Percentiles rank a stretch among this genome's conserved stretches.
These are phyloP conservation scores for Pezicula neosporulosa DNA, from an alignment of 2,329 filamentous ascomycete species.

Conservation along the genomic window DNA sequence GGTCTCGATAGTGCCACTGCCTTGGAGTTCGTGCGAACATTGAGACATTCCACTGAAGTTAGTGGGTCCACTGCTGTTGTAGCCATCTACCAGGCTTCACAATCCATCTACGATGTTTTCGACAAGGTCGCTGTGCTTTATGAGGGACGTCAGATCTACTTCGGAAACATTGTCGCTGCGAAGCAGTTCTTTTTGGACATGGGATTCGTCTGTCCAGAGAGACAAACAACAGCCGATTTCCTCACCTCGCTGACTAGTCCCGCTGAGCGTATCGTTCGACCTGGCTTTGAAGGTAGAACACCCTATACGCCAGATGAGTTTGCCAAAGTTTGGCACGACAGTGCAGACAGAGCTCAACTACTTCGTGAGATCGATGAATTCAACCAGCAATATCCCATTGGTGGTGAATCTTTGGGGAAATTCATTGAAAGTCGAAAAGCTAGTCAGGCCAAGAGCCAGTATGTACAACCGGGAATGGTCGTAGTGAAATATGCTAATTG, in stretches of 20 bases:
- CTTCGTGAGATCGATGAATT: slow-evolving; percentile 49
- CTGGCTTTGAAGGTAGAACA: slow-evolving; percentile 54
- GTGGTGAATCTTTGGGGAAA: slow-evolving; percentile 28
- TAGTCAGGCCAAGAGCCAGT: slow-evolving; percentile 18
- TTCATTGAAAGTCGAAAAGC: slow-evolving; percentile 37
- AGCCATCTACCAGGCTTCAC: slow-evolving; percentile 70
- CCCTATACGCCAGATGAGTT: slow-evolving; percentile 54
- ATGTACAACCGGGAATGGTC: background rate
- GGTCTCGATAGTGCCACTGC: slow-evolving; percentile 74
- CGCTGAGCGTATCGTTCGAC: slow-evolving; percentile 51
- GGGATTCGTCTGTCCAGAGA: slow-evolving; percentile 68
- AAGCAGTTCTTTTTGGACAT: slow-evolving; percentile 68
- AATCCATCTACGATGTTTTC: slow-evolving; percentile 65
- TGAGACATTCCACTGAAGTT: slow-evolving; percentile 64
- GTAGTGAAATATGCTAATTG: slow-evolving; percentile 33
- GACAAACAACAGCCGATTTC: slow-evolving; percentile 58
- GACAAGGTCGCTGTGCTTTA: slow-evolving; percentile 68
- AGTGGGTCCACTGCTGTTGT: slow-evolving; percentile 59
- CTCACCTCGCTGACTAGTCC: slow-evolving; percentile 69
- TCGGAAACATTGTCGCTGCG: slow-evolving; percentile 59
- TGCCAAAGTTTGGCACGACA: slow-evolving; percentile 45
- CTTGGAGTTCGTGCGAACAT: slow-evolving; percentile 66
- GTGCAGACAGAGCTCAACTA: slow-evolving; percentile 38
- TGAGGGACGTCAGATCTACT: slow-evolving; percentile 69
- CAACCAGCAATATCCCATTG: slow-evolving; percentile 35